These are phyloP conservation scores for Alternaria atra DNA, from an alignment of 2,329 filamentous ascomycete genomes.

Conservation along the genomic window DNA sequence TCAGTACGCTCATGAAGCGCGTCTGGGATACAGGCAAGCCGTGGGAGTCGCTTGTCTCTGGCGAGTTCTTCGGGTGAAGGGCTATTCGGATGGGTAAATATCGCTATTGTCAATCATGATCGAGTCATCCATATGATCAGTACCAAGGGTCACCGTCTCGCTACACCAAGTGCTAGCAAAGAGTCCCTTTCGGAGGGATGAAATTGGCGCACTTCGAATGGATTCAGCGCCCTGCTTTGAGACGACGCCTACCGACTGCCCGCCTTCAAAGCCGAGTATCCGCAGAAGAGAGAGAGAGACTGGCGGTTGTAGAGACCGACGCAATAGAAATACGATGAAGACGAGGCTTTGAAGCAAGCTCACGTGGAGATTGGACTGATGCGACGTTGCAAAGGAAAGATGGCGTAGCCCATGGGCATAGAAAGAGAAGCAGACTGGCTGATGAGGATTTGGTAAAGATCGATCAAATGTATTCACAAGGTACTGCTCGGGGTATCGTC, in stretches of 20 bases:
- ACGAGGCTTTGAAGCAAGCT: neutral
- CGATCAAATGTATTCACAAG: neutral
- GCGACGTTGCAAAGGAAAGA: neutral
- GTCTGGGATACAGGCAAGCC: constrained; percentile 73
- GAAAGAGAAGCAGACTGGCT: neutral
- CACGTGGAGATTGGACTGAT: neutral
- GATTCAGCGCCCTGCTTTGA: neutral
- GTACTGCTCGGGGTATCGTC: constrained; percentile 7
- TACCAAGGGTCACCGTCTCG: neutral
- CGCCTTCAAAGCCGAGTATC: neutral
- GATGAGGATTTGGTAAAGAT: neutral
- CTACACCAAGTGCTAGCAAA: neutral
- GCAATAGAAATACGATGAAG: neutral
- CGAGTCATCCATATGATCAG: neutral
- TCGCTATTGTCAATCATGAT: neutral
- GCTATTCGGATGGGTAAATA: neutral
- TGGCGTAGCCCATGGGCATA: neutral
- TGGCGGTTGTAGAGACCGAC: neutral
- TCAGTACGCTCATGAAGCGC: constrained; percentile 71
- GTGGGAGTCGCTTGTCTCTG: constrained; percentile 73
- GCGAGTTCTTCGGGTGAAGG: constrained; percentile 70
- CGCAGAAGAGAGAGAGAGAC: neutral
- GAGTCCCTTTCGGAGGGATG: neutral
- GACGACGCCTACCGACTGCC: neutral
- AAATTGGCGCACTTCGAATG: neutral